phyloP scores from a whole-genome alignment of 805 yeast species.

The Barnettozyma siamensis region DNA sequence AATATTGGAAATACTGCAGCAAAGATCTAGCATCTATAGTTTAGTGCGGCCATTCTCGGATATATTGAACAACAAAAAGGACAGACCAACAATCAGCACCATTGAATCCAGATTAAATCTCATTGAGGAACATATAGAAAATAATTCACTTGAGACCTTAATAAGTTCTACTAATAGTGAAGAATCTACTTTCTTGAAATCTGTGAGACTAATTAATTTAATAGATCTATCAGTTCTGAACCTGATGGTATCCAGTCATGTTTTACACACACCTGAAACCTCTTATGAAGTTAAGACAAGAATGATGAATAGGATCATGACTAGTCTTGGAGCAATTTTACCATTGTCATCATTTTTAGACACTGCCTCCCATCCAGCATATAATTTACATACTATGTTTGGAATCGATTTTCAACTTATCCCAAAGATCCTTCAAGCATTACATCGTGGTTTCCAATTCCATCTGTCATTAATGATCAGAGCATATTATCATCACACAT shows the following conservation, averaged over 20 bases:
- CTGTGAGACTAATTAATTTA: constrained; percentile 7
- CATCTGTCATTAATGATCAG: constrained; percentile 11
- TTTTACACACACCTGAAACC: background rate
- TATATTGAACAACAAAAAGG: background rate
- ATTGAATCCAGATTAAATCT: background rate
- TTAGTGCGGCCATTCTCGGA: constrained; percentile 3
- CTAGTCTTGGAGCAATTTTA: constrained; percentile 6
- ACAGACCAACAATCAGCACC: background rate
- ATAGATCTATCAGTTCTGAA: constrained; percentile 1
- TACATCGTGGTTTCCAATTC: constrained; percentile 12
- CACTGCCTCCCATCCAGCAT: constrained; percentile 4
- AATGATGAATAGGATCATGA: constrained; percentile 5
- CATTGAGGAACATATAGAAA: constrained; percentile 2
- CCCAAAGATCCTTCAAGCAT: constrained; percentile 11
- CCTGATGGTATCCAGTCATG: constrained; percentile 1
- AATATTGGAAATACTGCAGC: background rate
- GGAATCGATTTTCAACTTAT: constrained; percentile 12
- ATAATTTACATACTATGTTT: constrained; percentile 11
- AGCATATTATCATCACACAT: background rate
- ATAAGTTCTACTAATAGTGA: constrained; percentile 3
- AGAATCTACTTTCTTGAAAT: constrained; percentile 2
- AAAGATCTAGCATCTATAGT: background rate
- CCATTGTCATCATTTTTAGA: constrained; percentile 12
- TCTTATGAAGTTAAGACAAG: background rate
- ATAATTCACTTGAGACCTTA: constrained; percentile 3